phyloP scores from a whole-genome alignment of 164 flowering plant species.

The Dillenia turbinata region DNA sequence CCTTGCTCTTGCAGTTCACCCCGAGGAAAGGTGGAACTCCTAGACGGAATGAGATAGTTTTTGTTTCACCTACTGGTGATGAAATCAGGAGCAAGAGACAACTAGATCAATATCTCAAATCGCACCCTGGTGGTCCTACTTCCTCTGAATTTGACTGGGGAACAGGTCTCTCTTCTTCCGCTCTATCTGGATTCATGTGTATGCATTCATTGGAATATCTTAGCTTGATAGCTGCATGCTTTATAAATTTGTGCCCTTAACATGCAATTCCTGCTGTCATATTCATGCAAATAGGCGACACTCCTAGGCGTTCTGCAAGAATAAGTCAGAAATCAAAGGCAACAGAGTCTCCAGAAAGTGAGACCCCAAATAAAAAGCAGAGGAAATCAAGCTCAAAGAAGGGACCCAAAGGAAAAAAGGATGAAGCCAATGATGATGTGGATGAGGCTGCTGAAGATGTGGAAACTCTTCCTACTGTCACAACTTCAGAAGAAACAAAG shows the following conservation, averaged over 20 bases:
- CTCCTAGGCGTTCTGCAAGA: slow-evolving; percentile 57
- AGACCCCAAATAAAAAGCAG: slow-evolving; percentile 32
- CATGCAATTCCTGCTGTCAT: background rate
- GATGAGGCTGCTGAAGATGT: slow-evolving; percentile 17
- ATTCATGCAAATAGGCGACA: slow-evolving; percentile 33
- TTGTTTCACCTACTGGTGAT: slow-evolving; percentile 46
- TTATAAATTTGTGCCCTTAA: background rate
- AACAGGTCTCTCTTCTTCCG: slow-evolving; percentile 30
- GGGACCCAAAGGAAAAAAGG: slow-evolving; percentile 19
- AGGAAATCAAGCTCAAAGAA: slow-evolving; percentile 29
- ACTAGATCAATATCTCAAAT: slow-evolving; percentile 35
- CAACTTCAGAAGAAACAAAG: slow-evolving; percentile 18
- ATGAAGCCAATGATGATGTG: slow-evolving; percentile 11
- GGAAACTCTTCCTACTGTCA: background rate
- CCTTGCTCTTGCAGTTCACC: slow-evolving; percentile 18
- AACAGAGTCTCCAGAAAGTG: slow-evolving; percentile 32
- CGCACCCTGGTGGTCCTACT: slow-evolving; percentile 45
- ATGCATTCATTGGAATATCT: background rate
- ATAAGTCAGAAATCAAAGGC: slow-evolving; percentile 42
- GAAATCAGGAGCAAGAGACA: slow-evolving; percentile 42
- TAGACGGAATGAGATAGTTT: slow-evolving; percentile 32
- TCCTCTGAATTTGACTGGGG: slow-evolving; percentile 49
- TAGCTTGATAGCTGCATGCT: too few relatives aligned
- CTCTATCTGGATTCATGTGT: slow-evolving; percentile 2
- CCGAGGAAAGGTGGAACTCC: slow-evolving; percentile 40